Evolutionary conservation across 306 rosid genomes (phyloP).

Genomic region (Sicyos baderoa): DNA sequence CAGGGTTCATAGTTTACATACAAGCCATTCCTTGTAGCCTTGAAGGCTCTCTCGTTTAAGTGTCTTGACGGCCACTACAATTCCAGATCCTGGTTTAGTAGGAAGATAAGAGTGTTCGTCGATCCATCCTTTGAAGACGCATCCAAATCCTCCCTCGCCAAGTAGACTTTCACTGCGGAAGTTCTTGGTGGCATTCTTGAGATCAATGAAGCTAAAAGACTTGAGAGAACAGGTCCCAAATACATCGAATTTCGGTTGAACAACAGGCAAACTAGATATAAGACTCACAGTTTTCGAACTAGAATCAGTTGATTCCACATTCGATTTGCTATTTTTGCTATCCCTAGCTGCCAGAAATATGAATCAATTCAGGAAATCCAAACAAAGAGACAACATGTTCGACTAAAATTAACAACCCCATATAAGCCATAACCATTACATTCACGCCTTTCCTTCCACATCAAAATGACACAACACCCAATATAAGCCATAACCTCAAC

Average conservation of each 20-base stretch:
- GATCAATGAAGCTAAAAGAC: constrained; percentile 65
- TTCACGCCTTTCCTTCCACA: background rate
- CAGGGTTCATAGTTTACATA: constrained; percentile 33
- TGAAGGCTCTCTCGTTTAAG: constrained; percentile 91
- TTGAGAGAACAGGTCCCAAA: constrained; percentile 34
- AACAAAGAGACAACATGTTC: background rate
- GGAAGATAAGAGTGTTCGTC: constrained; percentile 63
- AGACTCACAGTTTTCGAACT: constrained; percentile 16
- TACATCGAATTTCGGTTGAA: constrained; percentile 27
- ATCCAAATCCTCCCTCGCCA: constrained; percentile 93
- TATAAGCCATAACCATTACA: no score
- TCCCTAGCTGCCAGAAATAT: constrained; percentile 31
- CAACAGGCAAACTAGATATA: constrained; percentile 12
- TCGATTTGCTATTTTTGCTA: constrained; percentile 31
- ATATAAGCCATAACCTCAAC: background rate
- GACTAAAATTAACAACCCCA: background rate
- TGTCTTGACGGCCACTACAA: constrained; percentile 77
- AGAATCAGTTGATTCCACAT: constrained; percentile 24
- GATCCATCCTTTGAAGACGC: constrained; percentile 85
- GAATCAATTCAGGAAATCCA: constrained; percentile 13
- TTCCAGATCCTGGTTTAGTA: constrained; percentile 75
- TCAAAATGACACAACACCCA: background rate
- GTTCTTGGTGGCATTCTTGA: constrained; percentile 67
- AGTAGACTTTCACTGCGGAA: constrained; percentile 63
- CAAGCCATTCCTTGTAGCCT: constrained; percentile 97